Conservation (phyloP, 83 land plant species). For the Picea engelmannii region DNA sequence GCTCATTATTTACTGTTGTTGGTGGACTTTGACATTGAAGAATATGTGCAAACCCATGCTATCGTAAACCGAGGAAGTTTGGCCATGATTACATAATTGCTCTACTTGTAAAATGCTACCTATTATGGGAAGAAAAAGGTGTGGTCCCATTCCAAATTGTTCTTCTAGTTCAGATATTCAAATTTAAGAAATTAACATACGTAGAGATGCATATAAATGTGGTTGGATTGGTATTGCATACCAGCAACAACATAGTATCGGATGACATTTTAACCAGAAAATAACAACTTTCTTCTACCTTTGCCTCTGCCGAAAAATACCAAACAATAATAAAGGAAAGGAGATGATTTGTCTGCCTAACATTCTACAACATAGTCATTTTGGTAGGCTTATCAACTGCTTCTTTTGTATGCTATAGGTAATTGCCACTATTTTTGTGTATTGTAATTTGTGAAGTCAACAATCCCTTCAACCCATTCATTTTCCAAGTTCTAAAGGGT, state of each 20-base stretch:
- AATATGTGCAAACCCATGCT: neutral
- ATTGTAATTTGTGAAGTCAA: neutral
- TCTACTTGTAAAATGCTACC: neutral
- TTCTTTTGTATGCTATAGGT: neutral
- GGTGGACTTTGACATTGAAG: neutral
- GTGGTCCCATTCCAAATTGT: no score
- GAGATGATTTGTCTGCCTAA: neutral
- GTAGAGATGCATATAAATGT: no score
- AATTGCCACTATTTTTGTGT: neutral
- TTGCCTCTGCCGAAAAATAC: no score
- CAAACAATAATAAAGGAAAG: neutral
- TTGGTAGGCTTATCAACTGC: neutral
- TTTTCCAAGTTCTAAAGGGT: conserved; percentile 1
- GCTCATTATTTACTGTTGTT: neutral
- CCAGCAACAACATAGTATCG: no score
- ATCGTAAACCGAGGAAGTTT: neutral
- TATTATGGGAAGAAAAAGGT: neutral
- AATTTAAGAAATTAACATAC: no score
- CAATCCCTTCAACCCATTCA: neutral
- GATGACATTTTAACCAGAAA: no score
- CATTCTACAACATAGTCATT: neutral
- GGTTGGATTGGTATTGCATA: no score
- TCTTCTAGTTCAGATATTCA: no score
- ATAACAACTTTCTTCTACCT: no score
- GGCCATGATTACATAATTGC: neutral